These are phyloP conservation scores for Pseudogymnoascus sp. DNA, from an alignment of 2,329 filamentous ascomycete genomes.

Conservation along the genomic window DNA sequence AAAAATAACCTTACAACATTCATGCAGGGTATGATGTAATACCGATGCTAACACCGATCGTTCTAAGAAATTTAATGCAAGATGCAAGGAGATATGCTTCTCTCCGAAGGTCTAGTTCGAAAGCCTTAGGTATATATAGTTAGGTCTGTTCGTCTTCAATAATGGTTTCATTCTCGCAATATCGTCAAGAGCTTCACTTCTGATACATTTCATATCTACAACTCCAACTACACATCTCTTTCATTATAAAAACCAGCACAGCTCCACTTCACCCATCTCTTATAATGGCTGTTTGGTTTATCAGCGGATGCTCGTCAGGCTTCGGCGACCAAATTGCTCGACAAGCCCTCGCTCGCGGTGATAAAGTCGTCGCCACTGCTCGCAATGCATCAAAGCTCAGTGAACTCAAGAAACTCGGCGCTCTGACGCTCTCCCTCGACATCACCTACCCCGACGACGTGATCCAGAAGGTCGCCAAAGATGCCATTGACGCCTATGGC, in stretches of 20 bases:
- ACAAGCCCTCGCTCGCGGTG: conserved; percentile 37
- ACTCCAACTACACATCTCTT: background rate
- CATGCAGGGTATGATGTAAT: background rate
- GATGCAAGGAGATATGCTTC: conserved; percentile 6
- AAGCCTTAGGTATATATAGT: background rate
- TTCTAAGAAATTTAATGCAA: background rate
- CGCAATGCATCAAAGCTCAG: conserved; percentile 35
- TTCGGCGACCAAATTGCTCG: conserved; percentile 42
- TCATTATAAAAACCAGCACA: background rate
- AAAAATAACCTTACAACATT: background rate
- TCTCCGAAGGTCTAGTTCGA: background rate
- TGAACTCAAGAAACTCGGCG: conserved; percentile 32
- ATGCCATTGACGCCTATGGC: conserved; percentile 36
- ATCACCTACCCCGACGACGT: conserved; percentile 34
- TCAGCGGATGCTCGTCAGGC: conserved; percentile 43
- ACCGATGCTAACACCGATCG: background rate
- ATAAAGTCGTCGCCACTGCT: conserved; percentile 44
- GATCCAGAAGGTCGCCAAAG: conserved; percentile 33
- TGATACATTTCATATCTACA: conserved; percentile 2
- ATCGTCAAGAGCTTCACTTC: background rate
- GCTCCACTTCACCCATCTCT: background rate
- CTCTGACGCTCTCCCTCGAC: conserved; percentile 35
- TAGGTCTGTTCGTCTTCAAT: background rate
- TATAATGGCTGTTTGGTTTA: conserved; percentile 38
- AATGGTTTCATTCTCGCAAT: background rate